Base-by-base conservation (phyloP, 495 filamentous ascomycete species). In the Xylaria sp. region DNA sequence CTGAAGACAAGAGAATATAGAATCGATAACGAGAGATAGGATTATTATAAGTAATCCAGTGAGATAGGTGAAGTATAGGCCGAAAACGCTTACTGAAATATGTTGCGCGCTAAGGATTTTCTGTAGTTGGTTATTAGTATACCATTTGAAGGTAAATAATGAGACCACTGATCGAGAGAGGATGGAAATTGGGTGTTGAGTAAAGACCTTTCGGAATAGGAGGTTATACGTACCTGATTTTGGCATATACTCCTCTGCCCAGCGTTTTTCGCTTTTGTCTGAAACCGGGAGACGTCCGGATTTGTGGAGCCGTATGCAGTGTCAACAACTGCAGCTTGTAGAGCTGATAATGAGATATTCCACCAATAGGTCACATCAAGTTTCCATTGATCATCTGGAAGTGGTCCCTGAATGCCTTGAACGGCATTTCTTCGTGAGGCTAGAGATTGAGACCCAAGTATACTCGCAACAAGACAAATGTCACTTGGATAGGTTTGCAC, bases 371-470 rank as follows among this genome's bases (percentile, higher is more conserved):
- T 58, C 17, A 58, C 53, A 17, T 58, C 53, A 58, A 58, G 24
- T 29, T 33, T 58, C 53, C 53, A 58, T 33, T 58, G 53, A 33
- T 58, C 24, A n/a, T n/a, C n/a, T n/a, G 53, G 53, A 12, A 58
- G 53, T 35, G 26, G 26, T 58, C 53, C 53, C n/a, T n/a, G n/a
- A n/a, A n/a, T 58, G 15, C 3, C 17, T 14, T 7, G 9, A 1
- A 31, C 31, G 3, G 7, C 21, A n/a, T 15, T 58, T 11, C 26
- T 58, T 9, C 5, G 12, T 17, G 53, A 58, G 11, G 2, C 53
- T 17, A 58, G 26, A 24, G 53, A 58, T 35, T 58, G 53, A 11
- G 26, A 58, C 11, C 53, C 53, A 17, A 58, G n/a, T n/a, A n/a
- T n/a, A n/a, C n/a, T n/a, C n/a, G n/a, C n/a, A n/a, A n/a, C n/a